phyloP scores from a whole-genome alignment of 73 alveolate genomes.

The Tetrahymena borealis region DNA sequence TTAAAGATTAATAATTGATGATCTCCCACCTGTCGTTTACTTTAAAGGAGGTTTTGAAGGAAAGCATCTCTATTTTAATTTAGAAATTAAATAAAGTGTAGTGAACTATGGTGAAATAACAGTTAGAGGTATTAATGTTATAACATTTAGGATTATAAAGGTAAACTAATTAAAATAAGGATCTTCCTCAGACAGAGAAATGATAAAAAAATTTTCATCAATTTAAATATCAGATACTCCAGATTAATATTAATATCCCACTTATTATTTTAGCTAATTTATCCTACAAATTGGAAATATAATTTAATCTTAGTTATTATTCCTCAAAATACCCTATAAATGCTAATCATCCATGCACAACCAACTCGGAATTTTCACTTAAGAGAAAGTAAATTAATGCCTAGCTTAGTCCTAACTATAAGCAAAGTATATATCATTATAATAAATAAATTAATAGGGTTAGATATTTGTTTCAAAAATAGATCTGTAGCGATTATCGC shows the following conservation, averaged over 20 bases:
- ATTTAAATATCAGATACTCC: background rate
- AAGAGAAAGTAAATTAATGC: background rate
- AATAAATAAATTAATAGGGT: background rate
- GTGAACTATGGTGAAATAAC: background rate
- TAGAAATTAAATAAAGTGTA: background rate
- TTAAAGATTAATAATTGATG: too few relatives aligned
- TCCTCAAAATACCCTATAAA: background rate
- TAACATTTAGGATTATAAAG: background rate
- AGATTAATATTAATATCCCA: background rate
- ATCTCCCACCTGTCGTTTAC: too few relatives aligned
- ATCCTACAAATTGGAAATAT: background rate
- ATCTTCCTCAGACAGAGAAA: background rate
- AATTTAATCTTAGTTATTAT: background rate
- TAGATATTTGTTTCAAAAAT: background rate
- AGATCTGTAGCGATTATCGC: background rate
- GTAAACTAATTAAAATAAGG: background rate
- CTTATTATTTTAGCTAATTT: background rate
- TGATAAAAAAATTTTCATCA: background rate
- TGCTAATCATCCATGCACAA: background rate
- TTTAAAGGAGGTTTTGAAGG: too few relatives aligned
- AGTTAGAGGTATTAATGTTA: background rate
- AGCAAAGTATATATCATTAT: background rate
- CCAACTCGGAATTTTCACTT: background rate
- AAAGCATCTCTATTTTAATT: too few relatives aligned
- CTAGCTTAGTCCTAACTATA: background rate